A percentile compares a stretch with the other conserved stretches of the same genome.
These are phyloP conservation scores for Encephalitozoon hellem DNA, from an alignment of 371 early-diverging fungal species.

Conservation along the genomic window DNA sequence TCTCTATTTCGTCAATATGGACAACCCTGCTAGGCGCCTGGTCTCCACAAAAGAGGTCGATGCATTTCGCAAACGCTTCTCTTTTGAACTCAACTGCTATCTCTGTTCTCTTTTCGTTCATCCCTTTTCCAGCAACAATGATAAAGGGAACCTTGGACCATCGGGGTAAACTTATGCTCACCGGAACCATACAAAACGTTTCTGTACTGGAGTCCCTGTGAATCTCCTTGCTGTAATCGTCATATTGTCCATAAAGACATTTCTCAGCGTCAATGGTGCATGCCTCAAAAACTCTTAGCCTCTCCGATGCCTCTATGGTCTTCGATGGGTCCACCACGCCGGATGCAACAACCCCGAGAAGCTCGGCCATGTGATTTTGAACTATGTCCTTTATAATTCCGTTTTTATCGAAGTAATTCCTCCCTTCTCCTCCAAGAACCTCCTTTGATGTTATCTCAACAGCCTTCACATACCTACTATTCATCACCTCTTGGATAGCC, in stretches of 20 bases:
- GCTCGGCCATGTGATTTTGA: constrained; percentile 88
- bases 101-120: constrained; percentile 51
- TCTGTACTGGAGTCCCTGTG: constrained; percentile 44
- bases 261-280: neutral
- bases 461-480: constrained; percentile 67
- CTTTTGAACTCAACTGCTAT: constrained; percentile 27
- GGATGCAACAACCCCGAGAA: constrained; percentile 73
- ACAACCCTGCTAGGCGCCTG: neutral
- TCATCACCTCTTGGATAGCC: constrained; percentile 2
- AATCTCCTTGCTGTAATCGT: constrained; percentile 41
- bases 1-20: neutral
- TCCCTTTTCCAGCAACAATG: constrained; percentile 54
- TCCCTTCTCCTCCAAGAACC: constrained; percentile 86
- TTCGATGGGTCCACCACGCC: constrained; percentile 59
- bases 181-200: constrained; percentile 40
- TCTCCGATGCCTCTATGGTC: neutral
- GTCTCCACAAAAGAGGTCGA: neutral
- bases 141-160: constrained; percentile 49
- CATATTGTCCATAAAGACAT: constrained; percentile 54
- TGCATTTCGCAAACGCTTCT: neutral
- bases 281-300: constrained; percentile 1
- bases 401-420: constrained; percentile 95
- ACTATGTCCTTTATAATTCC: constrained; percentile 97
- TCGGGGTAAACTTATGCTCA: neutral
- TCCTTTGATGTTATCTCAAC: constrained; percentile 97